Conservation (phyloP, 768 basidiomycete species). For the Mycena vulgaris region DNA sequence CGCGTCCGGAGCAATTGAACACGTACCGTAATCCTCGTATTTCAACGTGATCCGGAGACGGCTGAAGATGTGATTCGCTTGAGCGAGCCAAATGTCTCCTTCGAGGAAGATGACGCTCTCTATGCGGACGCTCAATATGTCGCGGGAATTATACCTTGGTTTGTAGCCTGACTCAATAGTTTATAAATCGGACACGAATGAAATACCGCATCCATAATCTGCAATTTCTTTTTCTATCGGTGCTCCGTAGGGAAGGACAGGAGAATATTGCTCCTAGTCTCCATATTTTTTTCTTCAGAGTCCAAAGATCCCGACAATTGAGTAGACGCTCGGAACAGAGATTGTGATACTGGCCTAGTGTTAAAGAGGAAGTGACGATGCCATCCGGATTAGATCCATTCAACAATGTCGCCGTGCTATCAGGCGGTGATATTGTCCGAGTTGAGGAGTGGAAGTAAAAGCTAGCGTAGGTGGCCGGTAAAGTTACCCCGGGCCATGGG, state of each 20-base stretch:
- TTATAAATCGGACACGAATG: no score
- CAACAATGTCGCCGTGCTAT: not conserved
- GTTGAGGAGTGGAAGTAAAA: not conserved
- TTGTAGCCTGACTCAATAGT: no score
- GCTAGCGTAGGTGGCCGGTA: no score
- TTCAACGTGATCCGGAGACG: not conserved
- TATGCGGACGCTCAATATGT: no score
- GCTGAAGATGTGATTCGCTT: slow-evolving; percentile 9
- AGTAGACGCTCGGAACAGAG: not conserved
- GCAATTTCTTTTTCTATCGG: no score
- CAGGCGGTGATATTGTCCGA: not conserved
- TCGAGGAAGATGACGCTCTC: no score
- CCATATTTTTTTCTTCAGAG: not conserved
- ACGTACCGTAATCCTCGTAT: not conserved
- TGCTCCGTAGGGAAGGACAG: no score
- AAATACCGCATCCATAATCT: no score
- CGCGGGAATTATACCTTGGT: no score
- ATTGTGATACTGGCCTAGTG: not conserved
- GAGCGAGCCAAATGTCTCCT: not conserved
- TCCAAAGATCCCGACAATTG: not conserved
- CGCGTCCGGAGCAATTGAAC: not conserved
- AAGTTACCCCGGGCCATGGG: no score
- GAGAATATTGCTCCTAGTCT: not conserved
- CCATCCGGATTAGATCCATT: not conserved
- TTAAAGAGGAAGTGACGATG: not conserved